Evolutionary conservation across 129 eudicot species (phyloP), one percentile per base, ranked within the genome.

Genomic region (Pittosporum tobira): DNA sequence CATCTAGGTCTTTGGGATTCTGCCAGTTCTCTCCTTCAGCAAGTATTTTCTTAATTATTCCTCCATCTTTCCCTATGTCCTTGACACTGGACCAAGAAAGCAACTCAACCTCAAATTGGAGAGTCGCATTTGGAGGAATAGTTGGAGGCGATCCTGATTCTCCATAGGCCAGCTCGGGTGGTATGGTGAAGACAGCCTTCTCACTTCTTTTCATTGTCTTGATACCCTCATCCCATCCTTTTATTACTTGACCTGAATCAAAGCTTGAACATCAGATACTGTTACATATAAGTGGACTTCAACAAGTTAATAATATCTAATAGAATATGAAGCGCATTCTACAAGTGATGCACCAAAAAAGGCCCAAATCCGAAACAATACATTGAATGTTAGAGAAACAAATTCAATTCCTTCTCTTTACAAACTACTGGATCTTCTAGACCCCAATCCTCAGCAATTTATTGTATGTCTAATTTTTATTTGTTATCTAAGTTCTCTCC

Each of bases 181-280:
- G 97, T 34, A 88, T 84, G 64, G 95, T 88, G 75, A 88, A 88
- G 25, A 84, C 62, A 6, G 97, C 84, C 43, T 79, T 88, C 50
- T 88, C 97, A 9, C 95, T 95, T 75, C 84, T 88, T 65, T 88
- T 88, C 97, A 88, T 88, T 29, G 97, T 84, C 43, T 81, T 85
- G 73, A 88, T 84, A 43, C 97, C 97, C 53, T 56, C 70, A 55
- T 88, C 97, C 97, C 97, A 88, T 72, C 97, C 97, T 72, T 79
- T 84, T 6, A 88, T 84, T 4, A 88, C 95, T 85, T 88, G 97
- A 5, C 97, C 97, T 88, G 69, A 45, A 11, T 30, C 56, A 2
- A 10, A 15, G 3, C 40, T 25, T 0, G 3, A 57, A 57, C 0
- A 34, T 34, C 13, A 34, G 13, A 34, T 6, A 12, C 1, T 6